Conservation (phyloP, 164 flowering plant species). For the Magnolia officinalis region DNA sequence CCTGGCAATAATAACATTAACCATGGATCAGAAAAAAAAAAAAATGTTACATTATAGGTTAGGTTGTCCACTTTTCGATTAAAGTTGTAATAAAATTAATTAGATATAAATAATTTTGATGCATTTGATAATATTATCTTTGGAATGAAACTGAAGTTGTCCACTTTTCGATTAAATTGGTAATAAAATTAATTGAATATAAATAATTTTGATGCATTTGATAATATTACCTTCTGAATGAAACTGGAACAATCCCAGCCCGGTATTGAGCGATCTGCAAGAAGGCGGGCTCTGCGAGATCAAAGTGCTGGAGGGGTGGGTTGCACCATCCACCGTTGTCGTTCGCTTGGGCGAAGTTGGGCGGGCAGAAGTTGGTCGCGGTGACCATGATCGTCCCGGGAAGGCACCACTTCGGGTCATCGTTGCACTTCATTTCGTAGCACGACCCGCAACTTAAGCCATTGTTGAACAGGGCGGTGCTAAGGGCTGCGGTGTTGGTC, state of each 20-base stretch:
- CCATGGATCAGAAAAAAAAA: background rate
- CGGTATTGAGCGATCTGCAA: constrained; percentile 38
- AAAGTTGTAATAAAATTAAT: no score
- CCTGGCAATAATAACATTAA: constrained; percentile 18
- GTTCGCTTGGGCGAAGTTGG: constrained; percentile 30
- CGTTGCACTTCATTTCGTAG: constrained; percentile 35
- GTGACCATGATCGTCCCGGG: constrained; percentile 29
- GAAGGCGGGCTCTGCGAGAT: constrained; percentile 47
- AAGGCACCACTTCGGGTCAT: constrained; percentile 41
- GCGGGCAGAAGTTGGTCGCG: constrained; percentile 50
- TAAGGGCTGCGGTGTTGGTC: constrained; percentile 46
- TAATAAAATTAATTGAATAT: no score
- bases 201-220: background rate
- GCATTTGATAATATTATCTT: constrained; percentile 18
- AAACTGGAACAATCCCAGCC: constrained; percentile 45
- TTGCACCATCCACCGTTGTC: constrained; percentile 55
- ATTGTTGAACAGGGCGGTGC: constrained; percentile 40
- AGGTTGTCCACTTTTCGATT: background rate
- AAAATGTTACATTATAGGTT: no score
- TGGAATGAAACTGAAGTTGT: constrained; percentile 29
- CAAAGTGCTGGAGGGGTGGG: constrained; percentile 47
- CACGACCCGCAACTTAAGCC: constrained; percentile 43
- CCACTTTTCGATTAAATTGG: background rate
- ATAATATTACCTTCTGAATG: constrained; percentile 29
- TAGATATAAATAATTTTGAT: background rate